Conservation (phyloP, 768 basidiomycete genomes). For the Kwoniella sp. region DNA sequence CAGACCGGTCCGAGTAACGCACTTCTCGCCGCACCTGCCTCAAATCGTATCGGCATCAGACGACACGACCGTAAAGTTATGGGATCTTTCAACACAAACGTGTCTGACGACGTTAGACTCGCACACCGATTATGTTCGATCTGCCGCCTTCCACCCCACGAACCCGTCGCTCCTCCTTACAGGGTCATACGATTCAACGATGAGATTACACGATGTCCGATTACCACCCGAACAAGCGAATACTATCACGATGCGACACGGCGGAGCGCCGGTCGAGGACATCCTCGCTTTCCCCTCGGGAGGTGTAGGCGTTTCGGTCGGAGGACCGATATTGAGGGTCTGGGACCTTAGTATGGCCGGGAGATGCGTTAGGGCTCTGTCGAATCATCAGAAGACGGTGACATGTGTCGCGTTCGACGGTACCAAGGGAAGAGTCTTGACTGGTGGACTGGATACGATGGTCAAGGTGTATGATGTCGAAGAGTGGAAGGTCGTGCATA, state of each 20-base stretch:
- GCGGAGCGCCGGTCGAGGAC: constrained; percentile 77
- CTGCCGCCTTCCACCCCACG: constrained; percentile 80
- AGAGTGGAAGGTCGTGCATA: constrained; percentile 90
- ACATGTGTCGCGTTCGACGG: constrained; percentile 83
- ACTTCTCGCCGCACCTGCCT: constrained; percentile 78
- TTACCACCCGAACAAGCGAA: constrained; percentile 35
- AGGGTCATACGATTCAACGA: constrained; percentile 91
- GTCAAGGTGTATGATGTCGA: constrained; percentile 97
- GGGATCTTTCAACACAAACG: constrained; percentile 91
- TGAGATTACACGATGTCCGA: constrained; percentile 82
- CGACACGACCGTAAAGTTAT: constrained; percentile 88
- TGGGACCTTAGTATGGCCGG: constrained; percentile 85
- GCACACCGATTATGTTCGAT: constrained; percentile 94
- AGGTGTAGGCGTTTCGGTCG: constrained; percentile 72
- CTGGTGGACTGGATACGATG: constrained; percentile 93
- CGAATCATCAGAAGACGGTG: constrained; percentile 97
- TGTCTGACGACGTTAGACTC: constrained; percentile 74
- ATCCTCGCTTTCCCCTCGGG: constrained; percentile 87
- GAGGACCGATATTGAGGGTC: constrained; percentile 87
- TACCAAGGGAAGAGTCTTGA: constrained; percentile 74
- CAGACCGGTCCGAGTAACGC: constrained; percentile 86
- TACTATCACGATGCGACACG: constrained; percentile 66
- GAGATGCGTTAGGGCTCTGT: constrained; percentile 82
- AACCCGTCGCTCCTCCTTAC: constrained; percentile 84
- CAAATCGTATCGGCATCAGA: constrained; percentile 93